Base-by-base conservation (phyloP, 1,139 yeast species). In the Blastobotrys malaysiensis region DNA sequence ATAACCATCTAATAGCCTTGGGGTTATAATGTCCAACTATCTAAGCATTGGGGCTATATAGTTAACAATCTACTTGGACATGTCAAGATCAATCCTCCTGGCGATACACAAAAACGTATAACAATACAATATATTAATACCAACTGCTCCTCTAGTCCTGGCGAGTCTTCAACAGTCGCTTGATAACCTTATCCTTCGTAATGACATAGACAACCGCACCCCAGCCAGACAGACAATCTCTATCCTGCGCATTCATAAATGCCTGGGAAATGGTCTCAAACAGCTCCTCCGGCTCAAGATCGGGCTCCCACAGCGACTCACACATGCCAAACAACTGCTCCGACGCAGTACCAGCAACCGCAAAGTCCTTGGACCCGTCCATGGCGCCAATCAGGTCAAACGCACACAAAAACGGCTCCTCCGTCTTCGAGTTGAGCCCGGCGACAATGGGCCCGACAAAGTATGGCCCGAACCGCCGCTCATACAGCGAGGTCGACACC, bases 321-420 rank as follows among this genome's bases (percentile, higher is more conserved):
- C 99, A 95, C 98, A 93, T 93, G 72, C 99, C 99, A 68, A 86
- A 93, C 57, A 95, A 77, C 73, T 95, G 99, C 68, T 93, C 97
- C 21, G 90, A 76, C 4, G 98, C 98, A 1, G 99, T 95, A 56
- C 99, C 99, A 59, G 93, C 79, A n/a, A 95, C 99, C 47, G 89
- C 89, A 70, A 95, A 95, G 73, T 93, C 99, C 65, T 89, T 82
- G 53, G 98, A 96, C 65, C 81, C 88, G 71, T 95, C 99, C 65
- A 93, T 89, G 74, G 97, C 90, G 39, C 99, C 99, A 70, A 95
- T 93, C 61, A 88, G 80, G 73, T 95, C 99, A 72, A 93, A 91
- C 14, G 97, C 96, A 69, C 98, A 95, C 60, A 95, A 82, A 68
- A 86, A 95, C 48, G 99, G 99, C 69, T 86, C 79, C 56, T 80